These are phyloP conservation scores for Geopyxis carbonaria DNA, from an alignment of 495 filamentous ascomycete species.

Conservation along the genomic window DNA sequence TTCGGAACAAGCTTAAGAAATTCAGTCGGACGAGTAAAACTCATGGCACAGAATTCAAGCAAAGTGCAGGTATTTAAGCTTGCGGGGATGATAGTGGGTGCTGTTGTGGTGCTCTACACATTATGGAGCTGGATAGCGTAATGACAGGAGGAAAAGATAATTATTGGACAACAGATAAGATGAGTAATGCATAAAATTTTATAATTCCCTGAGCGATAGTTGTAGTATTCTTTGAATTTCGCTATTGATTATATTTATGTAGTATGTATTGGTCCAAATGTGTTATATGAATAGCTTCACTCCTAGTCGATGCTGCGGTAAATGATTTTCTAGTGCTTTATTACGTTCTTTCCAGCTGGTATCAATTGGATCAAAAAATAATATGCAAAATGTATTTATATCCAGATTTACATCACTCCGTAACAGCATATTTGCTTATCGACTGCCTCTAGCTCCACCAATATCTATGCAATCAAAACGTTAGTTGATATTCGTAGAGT, in stretches of 20 bases:
- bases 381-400: too few species aligned
- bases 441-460: conserved; percentile 28
- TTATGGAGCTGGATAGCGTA: conserved; percentile 50
- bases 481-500: too few species aligned
- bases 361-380: too few species aligned
- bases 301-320: too few species aligned
- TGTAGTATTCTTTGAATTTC: too few species aligned
- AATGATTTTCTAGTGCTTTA: too few species aligned
- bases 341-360: too few species aligned
- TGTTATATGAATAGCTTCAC: too few species aligned
- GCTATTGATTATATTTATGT: too few species aligned
- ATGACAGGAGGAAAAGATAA: conserved; percentile 7
- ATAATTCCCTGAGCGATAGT: too few species aligned
- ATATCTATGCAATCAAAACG: conserved; percentile 26
- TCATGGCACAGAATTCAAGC: conserved; percentile 81
- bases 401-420: not conserved
- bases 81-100: conserved; percentile 62
- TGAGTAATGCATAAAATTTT: too few species aligned
- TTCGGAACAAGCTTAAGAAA: conserved; percentile 50
- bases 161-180: not conserved
- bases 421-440: conserved; percentile 7
- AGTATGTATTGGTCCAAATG: too few species aligned
- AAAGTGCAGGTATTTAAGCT: conserved; percentile 81
- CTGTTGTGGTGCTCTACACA: conserved; percentile 58
- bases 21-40: conserved; percentile 67